Evolutionary conservation across 78 protist species (phyloP), one percentile per base, ranked within the genome.

Genomic region (Chrysochromulina tobinii): DNA sequence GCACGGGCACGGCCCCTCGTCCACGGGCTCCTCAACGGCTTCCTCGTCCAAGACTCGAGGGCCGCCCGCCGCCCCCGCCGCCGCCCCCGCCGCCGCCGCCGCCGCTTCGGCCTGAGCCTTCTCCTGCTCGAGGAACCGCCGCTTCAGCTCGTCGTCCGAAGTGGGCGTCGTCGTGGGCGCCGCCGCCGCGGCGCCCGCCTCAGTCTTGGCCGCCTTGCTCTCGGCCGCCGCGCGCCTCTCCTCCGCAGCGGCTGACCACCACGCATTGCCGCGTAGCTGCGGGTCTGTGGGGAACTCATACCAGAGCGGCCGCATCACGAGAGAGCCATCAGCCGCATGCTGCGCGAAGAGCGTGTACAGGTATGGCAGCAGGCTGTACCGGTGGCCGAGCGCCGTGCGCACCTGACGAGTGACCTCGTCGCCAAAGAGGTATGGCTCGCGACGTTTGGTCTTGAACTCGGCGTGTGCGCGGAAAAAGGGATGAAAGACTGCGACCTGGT

Each of bases 391-490:
- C 79, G 97, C 95, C 21, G 21, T 55, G 48, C 97, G 86, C 27
- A 96, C 93, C 73, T 12, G n/a, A 18, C 64, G 1, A 2, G 85
- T 64, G 58, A 53, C 0, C 55, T 93, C 95, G 61, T 94, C 97
- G 20, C 94, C 99, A 48, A 97, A 96, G 81, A 97, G 84, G 98
- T 98, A 99, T 3, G 99, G 99, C 90, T 99, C 99, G 61, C 99
- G 92, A 73, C 99, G 95, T 75, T 92, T 91, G 14, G 99, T 94
- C 59, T 98, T 99, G 17, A 97, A 3, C 89, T 98, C 99, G 53
- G 97, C 99, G 91, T 99, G 99, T 1, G 94, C 98, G 81, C 99
- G 95, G 95, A 97, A 97, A 97, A 99, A 99, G 81, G 99, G 99
- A 17, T 95, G 84, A 98, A 93, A 97, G 2, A 97, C 96, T 61